Conservation (phyloP, 305 asterid species). For the Solanum aculeatissimum region DNA sequence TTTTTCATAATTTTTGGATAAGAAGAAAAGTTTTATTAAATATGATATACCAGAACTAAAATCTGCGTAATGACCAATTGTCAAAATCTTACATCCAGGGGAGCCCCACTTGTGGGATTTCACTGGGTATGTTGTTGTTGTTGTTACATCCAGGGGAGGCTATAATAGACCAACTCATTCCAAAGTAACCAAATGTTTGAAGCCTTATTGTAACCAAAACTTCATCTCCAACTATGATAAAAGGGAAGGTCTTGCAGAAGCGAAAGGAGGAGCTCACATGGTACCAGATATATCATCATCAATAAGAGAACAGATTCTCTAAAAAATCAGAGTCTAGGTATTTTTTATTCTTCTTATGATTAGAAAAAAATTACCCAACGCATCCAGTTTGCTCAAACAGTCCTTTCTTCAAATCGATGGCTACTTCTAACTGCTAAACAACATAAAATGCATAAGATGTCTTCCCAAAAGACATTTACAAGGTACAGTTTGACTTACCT, state of each 20-base stretch:
- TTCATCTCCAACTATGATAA: neutral
- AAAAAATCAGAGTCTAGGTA: neutral
- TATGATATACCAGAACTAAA: neutral
- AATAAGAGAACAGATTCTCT: neutral
- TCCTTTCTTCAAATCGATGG: neutral
- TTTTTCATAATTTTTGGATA: neutral
- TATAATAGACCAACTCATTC: neutral
- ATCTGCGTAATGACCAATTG: neutral
- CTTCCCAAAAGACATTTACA: neutral
- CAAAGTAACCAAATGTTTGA: neutral
- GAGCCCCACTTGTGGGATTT: too few species aligned
- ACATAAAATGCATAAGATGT: neutral
- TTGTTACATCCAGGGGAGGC: neutral
- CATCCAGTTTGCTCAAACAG: neutral
- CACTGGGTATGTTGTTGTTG: too few species aligned
- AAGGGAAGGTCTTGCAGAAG: neutral
- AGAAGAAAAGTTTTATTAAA: neutral
- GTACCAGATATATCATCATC: neutral
- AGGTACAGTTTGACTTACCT: neutral
- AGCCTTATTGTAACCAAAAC: neutral
- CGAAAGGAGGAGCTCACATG: neutral
- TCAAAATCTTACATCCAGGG: neutral
- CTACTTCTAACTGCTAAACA: neutral
- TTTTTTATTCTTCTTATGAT: neutral
- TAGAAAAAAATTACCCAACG: neutral